Percentiles rank a stretch among this genome's conserved stretches.
These are phyloP conservation scores for Trichophyton benhamiae DNA, from an alignment of 2,329 filamentous ascomycete genomes.

Conservation along the genomic window DNA sequence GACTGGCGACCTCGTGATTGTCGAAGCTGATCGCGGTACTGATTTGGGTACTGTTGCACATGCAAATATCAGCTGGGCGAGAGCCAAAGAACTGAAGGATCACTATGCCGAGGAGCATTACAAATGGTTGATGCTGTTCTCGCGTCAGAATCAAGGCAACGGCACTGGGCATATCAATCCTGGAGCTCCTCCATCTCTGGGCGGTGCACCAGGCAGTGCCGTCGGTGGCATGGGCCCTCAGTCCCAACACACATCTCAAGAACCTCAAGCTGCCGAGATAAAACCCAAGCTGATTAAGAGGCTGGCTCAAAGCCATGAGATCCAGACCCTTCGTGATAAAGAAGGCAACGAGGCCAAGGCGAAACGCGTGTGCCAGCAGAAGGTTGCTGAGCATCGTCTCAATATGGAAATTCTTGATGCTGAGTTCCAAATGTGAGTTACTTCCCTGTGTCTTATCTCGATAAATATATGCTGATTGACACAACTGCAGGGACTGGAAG, in stretches of 20 bases:
- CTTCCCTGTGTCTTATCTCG: not conserved
- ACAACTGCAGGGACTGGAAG: slow-evolving; percentile 71
- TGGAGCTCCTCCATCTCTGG: slow-evolving; percentile 50
- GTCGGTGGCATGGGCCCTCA: slow-evolving; percentile 68
- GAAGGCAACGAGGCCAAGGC: slow-evolving; percentile 96
- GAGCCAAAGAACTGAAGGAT: slow-evolving; percentile 79
- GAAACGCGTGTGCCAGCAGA: slow-evolving; percentile 91
- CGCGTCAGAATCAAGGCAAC: slow-evolving; percentile 51
- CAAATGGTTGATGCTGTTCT: slow-evolving; percentile 98
- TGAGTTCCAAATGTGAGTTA: slow-evolving; percentile 88
- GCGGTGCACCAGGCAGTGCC: slow-evolving; percentile 54
- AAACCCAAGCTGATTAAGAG: slow-evolving; percentile 97
- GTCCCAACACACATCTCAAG: slow-evolving; percentile 59
- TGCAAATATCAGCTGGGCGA: slow-evolving; percentile 75
- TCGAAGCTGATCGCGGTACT: slow-evolving; percentile 90
- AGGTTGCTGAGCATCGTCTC: slow-evolving; percentile 83
- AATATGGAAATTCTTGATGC: slow-evolving; percentile 99
- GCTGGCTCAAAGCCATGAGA: slow-evolving; percentile 80
- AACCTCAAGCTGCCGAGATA: slow-evolving; percentile 59
- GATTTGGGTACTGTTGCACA: slow-evolving; percentile 87
- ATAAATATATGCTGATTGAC: slow-evolving; percentile 3
- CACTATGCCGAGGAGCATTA: slow-evolving; percentile 92
- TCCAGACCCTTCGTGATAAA: slow-evolving; percentile 79
- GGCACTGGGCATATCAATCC: slow-evolving; percentile 28
- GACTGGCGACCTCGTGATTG: slow-evolving; percentile 86